phyloP scores from a whole-genome alignment of 2,329 filamentous ascomycete genomes.

The Cladosporium cucumerinum region DNA sequence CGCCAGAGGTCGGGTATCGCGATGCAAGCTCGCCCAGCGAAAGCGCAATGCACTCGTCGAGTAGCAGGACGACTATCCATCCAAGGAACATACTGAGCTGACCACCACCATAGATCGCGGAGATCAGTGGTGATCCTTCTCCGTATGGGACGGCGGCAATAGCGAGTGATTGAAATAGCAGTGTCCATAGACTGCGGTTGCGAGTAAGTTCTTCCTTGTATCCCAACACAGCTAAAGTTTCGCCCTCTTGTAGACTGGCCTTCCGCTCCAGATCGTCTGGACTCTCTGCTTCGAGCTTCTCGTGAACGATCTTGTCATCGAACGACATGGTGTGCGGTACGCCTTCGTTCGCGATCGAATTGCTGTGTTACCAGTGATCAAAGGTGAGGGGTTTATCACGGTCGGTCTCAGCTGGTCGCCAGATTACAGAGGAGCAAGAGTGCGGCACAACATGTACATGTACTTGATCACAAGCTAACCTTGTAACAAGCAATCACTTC shows the following conservation, averaged over 20 bases:
- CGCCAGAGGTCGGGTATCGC: slow-evolving; percentile 72
- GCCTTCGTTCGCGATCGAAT: neutral
- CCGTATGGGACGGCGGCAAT: slow-evolving; percentile 61
- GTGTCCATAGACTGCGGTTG: slow-evolving; percentile 58
- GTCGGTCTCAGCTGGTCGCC: neutral
- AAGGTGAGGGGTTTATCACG: neutral
- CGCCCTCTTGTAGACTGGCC: slow-evolving; percentile 28
- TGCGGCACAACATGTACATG: neutral
- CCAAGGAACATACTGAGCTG: slow-evolving; percentile 69
- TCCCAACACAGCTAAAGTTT: slow-evolving; percentile 46
- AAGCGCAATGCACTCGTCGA: slow-evolving; percentile 67
- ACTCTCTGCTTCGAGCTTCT: neutral
- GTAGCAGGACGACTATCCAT: slow-evolving; percentile 63
- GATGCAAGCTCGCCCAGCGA: slow-evolving; percentile 71
- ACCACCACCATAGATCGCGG: slow-evolving; percentile 59
- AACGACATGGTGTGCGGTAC: neutral
- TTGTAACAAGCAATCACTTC: neutral
- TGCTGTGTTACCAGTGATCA: neutral
- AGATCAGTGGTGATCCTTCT: slow-evolving; percentile 53
- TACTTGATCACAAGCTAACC: slow-evolving; percentile 1
- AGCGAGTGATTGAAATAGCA: slow-evolving; percentile 60
- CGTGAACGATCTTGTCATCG: neutral
- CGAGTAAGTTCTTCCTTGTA: slow-evolving; percentile 57
- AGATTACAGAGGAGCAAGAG: neutral
- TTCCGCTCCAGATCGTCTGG: slow-evolving; percentile 12